Evolutionary conservation across 2,329 filamentous ascomycete species (phyloP), one percentile per base, ranked within the genome.

Genomic region (Tolypocladium nubicola): DNA sequence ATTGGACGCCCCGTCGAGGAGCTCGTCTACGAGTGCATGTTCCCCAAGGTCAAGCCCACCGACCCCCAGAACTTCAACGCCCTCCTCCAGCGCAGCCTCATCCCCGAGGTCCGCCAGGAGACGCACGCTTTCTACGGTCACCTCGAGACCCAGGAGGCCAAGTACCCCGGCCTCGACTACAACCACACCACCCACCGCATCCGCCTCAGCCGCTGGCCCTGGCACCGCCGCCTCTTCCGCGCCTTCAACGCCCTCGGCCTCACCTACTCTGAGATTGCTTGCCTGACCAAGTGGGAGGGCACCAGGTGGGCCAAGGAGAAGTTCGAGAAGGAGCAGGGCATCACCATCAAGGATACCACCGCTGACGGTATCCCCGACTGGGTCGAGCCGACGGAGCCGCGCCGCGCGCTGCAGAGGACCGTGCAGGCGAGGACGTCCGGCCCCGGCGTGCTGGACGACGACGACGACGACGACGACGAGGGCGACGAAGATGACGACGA

Each of bases 91-190:
- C 83, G 86, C 59, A 81, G 84, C 69, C 81, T 92, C 53, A 86
- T 92, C 54, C 82, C 83, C 62, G 88, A 92, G 75, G 88, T 92
- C 58, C 86, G 88, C 58, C 85, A 88, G 67, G 88, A 92, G 71
- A 89, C 89, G 1, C 82, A 86, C 62, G 82, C 85, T 55, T 92
- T 89, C 74, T 92, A 90, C 71, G 88, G 88, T 63, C 86, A 89
- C 66, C 81, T 92, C 62, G 85, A 89, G 67, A 90, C 86, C 33
- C 83, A 87, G 63, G 88, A 93, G 75, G 88, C 88, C 62, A 89
- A 89, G 65, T 92, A 92, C 63, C 88, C 88, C 0, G 88, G 88
- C 37, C 81, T 93, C 57, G 88, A 93, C 76, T 93, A 93, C 75
- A 84, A 81, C 59, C 78, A 89, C 67, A 76, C 73, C 30, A 87